A percentile compares a stretch with the other conserved stretches of the same genome.
Evolutionary conservation across 2,329 filamentous ascomycete species (phyloP).

Genomic region (Aureobasidium leucospermi): DNA sequence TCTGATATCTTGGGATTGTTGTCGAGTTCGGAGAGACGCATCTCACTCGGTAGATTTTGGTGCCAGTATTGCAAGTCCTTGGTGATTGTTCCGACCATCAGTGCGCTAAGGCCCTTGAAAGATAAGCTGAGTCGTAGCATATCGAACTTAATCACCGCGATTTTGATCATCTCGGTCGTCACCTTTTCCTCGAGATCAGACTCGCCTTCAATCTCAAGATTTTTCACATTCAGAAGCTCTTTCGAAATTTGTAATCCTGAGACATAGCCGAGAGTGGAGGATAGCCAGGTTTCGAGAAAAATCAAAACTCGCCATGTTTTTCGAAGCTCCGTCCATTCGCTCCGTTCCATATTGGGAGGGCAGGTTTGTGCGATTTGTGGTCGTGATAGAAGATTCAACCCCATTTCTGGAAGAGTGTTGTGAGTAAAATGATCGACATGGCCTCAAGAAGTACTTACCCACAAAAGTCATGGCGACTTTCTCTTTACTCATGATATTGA

Average conservation of each 20-base stretch:
- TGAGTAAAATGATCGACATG: neutral
- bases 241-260: neutral
- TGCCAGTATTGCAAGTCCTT: conserved; percentile 1
- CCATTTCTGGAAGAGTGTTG: neutral
- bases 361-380: neutral
- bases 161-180: conserved; percentile 12
- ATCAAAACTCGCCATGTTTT: conserved; percentile 9
- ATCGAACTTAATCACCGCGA: conserved; percentile 6
- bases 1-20: neutral
- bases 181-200: neutral
- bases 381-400: neutral
- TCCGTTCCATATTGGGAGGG: neutral
- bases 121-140: conserved; percentile 5
- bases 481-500: conserved; percentile 7
- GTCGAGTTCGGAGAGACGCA: neutral
- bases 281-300: conserved; percentile 8
- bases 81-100: neutral
- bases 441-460: neutral
- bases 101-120: neutral
- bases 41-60: neutral
- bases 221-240: neutral
- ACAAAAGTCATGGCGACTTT: conserved; percentile 11
- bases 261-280: conserved; percentile 10
- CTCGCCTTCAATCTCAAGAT: neutral
- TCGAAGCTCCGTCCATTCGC: neutral